phyloP scores from a whole-genome alignment of 805 yeast species.

The Candida piceae region DNA sequence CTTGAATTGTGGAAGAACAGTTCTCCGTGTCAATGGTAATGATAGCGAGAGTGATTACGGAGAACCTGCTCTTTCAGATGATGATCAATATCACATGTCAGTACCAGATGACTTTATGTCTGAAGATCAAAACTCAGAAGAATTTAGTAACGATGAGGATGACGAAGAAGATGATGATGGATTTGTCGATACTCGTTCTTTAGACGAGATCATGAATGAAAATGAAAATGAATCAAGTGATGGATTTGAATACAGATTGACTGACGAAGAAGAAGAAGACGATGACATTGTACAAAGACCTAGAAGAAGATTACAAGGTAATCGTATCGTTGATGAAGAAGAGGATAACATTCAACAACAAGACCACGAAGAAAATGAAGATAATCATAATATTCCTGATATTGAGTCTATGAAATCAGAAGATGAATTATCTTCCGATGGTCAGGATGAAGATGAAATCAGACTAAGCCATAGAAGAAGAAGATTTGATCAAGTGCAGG shows the following conservation, averaged over 20 bases:
- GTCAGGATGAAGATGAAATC: background rate
- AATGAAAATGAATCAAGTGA: background rate
- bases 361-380: background rate
- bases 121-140: background rate
- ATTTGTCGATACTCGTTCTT: conserved; percentile 9
- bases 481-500: too few relatives aligned
- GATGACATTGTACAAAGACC: background rate
- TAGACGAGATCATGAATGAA: conserved; percentile 9
- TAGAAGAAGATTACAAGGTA: background rate
- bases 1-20: conserved; percentile 58
- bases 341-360: too few relatives aligned
- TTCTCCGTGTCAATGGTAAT: conserved; percentile 22
- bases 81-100: too few relatives aligned
- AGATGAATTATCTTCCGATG: too few relatives aligned
- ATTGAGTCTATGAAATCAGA: too few relatives aligned
- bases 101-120: too few relatives aligned
- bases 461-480: too few relatives aligned
- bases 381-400: too few relatives aligned
- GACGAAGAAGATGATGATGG: conserved; percentile 6
- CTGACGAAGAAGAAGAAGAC: background rate
- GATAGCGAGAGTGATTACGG: conserved; percentile 5
- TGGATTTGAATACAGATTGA: too few relatives aligned
- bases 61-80: too few relatives aligned
- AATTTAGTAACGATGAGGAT: conserved; percentile 2
- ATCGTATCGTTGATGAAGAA: background rate